Base-by-base conservation (phyloP, 257 asterid species). In the Solanum sejunctum region DNA sequence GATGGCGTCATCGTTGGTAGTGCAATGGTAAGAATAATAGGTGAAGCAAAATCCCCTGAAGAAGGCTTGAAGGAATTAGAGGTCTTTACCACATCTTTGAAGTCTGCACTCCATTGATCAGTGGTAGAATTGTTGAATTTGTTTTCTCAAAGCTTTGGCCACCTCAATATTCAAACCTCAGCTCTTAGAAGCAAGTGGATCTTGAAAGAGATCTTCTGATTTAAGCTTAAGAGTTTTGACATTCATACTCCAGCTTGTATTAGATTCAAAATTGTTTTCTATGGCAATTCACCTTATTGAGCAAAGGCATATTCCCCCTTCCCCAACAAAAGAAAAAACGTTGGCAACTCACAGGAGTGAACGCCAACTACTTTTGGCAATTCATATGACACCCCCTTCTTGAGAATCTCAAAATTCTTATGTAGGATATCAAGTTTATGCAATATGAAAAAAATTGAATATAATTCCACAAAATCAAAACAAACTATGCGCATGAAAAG, bases 1-100 rank as follows among this genome's bases (percentile, higher is more conserved):
- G 98, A 94, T 41, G 98, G 98, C 4, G 98, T 95, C 85, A 95
- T 95, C 83, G 95, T 95, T 63, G 98, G 98, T 2, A 95, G 98
- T 58, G 98, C 98, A n/a, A 86, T 95, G 77, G 98, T 95, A 9
- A 93, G 86, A 90, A 79, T 94, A 83, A 85, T 95, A n/a, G 97
- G 92, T 9, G 96, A 92, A 13, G 97, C 98, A 67, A 94, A 89
- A 86, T 93, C 98, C 2, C 96, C 98, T 0, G 94, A 93, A 88
- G 97, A 95, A 86, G 98, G 97, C 36, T 78, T 95, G 84, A 91
- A 92, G 88, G 98, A 92, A 81, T 86, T 95, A 0, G 95, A 92
- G 88, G 85, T 10, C 55, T 95, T 94, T 92, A 85, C 93, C 81
- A 93, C 87, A 85, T 92, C 94, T 86, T 88, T 95, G 64, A 94